phyloP scores from a whole-genome alignment of 2,329 filamentous ascomycete species.

The Thermoascus crustaceus region DNA sequence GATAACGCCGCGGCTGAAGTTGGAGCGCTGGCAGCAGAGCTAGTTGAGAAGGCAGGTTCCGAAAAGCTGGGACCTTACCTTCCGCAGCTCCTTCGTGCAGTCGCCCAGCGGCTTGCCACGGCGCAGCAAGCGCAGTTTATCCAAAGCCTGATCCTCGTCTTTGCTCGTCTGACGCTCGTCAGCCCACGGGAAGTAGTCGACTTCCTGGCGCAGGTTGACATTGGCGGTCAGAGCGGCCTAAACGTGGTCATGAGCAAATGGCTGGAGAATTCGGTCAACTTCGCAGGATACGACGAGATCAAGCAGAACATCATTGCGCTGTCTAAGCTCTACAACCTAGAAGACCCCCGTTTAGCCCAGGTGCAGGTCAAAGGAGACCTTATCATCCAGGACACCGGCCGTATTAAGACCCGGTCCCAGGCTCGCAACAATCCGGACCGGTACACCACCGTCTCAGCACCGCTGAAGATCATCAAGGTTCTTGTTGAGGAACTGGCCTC shows the following conservation, averaged over 20 bases:
- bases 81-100: conserved; percentile 77
- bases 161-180: conserved; percentile 78
- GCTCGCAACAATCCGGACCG: conserved; percentile 82
- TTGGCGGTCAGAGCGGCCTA: conserved; percentile 68
- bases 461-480: conserved; percentile 93
- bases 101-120: conserved; percentile 73
- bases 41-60: conserved; percentile 91
- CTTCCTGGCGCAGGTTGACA: conserved; percentile 77
- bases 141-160: conserved; percentile 90
- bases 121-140: conserved; percentile 85
- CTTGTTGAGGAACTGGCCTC: conserved; percentile 85
- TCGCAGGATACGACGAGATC: conserved; percentile 97
- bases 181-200: conserved; percentile 84
- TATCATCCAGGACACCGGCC: conserved; percentile 66
- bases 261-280: conserved; percentile 94
- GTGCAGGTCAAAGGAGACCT: conserved; percentile 88
- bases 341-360: conserved; percentile 69
- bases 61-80: conserved; percentile 86
- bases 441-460: conserved; percentile 78
- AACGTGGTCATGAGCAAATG: conserved; percentile 87
- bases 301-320: conserved; percentile 92
- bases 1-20: conserved; percentile 95
- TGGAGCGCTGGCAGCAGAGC: conserved; percentile 82
- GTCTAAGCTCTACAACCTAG: conserved; percentile 80
- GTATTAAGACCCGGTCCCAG: conserved; percentile 90